Conservation (phyloP, 371 early-diverging fungal genomes). For the Mucor velutinosus region DNA sequence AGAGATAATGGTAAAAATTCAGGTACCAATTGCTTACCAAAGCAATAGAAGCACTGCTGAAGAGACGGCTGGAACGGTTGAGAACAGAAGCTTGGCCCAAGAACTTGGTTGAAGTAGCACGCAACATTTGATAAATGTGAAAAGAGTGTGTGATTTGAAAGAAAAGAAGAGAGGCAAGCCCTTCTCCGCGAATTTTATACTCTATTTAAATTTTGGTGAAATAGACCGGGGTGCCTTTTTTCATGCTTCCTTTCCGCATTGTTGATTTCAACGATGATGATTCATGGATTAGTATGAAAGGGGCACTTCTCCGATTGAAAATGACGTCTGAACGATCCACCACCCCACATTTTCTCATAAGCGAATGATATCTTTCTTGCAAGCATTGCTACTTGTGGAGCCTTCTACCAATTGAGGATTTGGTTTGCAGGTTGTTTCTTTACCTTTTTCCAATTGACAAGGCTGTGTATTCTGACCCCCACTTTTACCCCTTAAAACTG, state of each 20-base stretch:
- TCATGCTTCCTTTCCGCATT: conserved; percentile 2
- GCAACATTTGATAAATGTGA: conserved; percentile 20
- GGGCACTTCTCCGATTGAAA: conserved; percentile 6
- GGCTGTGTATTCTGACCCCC: not conserved
- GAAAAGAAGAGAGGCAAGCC: conserved; percentile 12
- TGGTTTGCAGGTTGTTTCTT: not conserved
- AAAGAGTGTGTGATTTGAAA: not conserved
- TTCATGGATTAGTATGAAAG: not conserved
- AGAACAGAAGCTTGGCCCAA: conserved; percentile 19
- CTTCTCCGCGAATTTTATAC: conserved; percentile 8
- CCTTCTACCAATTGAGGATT: not conserved
- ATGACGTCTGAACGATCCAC: not conserved
- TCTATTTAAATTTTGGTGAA: not conserved
- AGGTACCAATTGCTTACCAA: conserved; percentile 20
- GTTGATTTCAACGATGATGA: not conserved
- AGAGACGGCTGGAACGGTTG: conserved; percentile 28
- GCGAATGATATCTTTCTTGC: not conserved
- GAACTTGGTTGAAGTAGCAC: conserved; percentile 18
- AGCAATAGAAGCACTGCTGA: conserved; percentile 33
- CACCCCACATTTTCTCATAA: conserved; percentile 1
- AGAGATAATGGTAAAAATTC: not conserved
- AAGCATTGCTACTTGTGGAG: not conserved
- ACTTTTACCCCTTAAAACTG: not conserved
- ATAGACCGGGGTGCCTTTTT: conserved; percentile 14
- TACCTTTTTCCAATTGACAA: not conserved